Evolutionary conservation across 1,284 basidiomycete genomes (phyloP).

Genomic region (Cutaneotrichosporon spelunceum): DNA sequence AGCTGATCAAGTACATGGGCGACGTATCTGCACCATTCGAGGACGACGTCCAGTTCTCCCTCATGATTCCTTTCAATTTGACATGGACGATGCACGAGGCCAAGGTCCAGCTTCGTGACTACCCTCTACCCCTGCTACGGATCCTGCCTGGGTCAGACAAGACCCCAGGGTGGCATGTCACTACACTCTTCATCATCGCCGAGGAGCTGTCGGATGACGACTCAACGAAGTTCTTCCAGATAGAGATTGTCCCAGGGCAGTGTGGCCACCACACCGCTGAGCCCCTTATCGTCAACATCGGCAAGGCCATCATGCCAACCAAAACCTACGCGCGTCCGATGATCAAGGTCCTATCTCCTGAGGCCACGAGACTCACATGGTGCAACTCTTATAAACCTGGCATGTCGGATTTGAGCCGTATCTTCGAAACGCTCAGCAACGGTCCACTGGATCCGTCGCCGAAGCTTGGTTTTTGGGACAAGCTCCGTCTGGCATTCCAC

Average conservation of each 20-base stretch:
- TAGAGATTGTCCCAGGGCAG: conserved; percentile 60
- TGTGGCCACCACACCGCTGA: conserved; percentile 59
- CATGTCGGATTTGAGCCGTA: conserved; percentile 79
- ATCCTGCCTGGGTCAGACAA: conserved; percentile 42
- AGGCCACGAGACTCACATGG: conserved; percentile 78
- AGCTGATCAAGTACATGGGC: conserved; percentile 57
- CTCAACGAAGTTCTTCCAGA: conserved; percentile 70
- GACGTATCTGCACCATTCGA: conserved; percentile 58
- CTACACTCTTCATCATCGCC: conserved; percentile 78
- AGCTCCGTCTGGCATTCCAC: conserved; percentile 78
- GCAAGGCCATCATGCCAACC: conserved; percentile 92
- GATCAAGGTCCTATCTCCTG: conserved; percentile 64
- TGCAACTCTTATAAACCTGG: conserved; percentile 83
- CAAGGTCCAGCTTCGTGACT: conserved; percentile 70
- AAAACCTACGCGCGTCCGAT: conserved; percentile 83
- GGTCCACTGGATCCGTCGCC: conserved; percentile 83
- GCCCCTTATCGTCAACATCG: conserved; percentile 66
- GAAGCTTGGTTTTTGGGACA: conserved; percentile 92
- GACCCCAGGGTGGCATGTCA: conserved; percentile 50
- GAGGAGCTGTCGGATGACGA: conserved; percentile 72
- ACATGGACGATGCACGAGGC: conserved; percentile 65
- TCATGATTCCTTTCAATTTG: conserved; percentile 80
- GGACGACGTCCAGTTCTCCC: conserved; percentile 66
- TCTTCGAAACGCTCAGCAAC: conserved; percentile 77
- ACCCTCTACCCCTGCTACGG: conserved; percentile 57